phyloP scores from a whole-genome alignment of 1,284 basidiomycete species.

The Apiotrichum veenhuisii region DNA sequence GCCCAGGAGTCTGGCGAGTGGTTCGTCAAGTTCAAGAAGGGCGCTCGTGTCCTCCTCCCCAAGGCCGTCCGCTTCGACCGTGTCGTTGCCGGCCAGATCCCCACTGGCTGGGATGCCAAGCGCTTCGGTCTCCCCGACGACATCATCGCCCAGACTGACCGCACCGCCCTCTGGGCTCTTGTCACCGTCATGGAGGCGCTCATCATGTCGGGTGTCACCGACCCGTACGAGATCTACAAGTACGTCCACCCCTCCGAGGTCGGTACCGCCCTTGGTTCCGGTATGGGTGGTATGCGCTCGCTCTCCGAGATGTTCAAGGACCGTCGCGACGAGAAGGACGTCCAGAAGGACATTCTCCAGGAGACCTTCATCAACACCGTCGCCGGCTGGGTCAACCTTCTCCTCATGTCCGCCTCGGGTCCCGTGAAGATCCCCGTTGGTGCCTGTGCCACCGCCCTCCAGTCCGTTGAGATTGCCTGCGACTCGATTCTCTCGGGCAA shows the following conservation, averaged over 20 bases:
- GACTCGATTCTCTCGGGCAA: slow-evolving; percentile 92
- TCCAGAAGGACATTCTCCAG: slow-evolving; percentile 96
- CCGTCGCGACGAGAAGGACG: slow-evolving; percentile 91
- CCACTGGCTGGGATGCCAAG: slow-evolving; percentile 93
- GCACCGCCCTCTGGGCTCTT: slow-evolving; percentile 90
- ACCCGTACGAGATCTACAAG: slow-evolving; percentile 95
- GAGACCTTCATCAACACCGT: slow-evolving; percentile 99
- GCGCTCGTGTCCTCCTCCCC: slow-evolving; percentile 86
- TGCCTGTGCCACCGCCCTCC: slow-evolving; percentile 95
- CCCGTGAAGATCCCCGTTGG: slow-evolving; percentile 99
- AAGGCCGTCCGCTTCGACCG: slow-evolving; percentile 95
- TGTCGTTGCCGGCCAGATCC: slow-evolving; percentile 90
- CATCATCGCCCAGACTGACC: slow-evolving; percentile 87
- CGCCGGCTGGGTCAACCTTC: slow-evolving; percentile 94
- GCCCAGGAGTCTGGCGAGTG: slow-evolving; percentile 82
- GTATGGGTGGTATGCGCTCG: slow-evolving; percentile 92
- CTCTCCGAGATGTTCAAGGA: slow-evolving; percentile 97
- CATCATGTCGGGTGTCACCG: slow-evolving; percentile 94
- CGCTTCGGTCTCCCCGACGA: slow-evolving; percentile 98
- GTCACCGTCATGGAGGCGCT: slow-evolving; percentile 92
- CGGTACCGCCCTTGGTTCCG: slow-evolving; percentile 85
- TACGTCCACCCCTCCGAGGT: slow-evolving; percentile 95
- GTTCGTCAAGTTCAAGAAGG: slow-evolving; percentile 99
- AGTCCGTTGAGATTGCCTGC: slow-evolving; percentile 96
- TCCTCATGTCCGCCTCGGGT: slow-evolving; percentile 88